Evolutionary conservation across 2,329 filamentous ascomycete species (phyloP), one percentile per base, ranked within the genome.

Genomic region (Periconia sp.): DNA sequence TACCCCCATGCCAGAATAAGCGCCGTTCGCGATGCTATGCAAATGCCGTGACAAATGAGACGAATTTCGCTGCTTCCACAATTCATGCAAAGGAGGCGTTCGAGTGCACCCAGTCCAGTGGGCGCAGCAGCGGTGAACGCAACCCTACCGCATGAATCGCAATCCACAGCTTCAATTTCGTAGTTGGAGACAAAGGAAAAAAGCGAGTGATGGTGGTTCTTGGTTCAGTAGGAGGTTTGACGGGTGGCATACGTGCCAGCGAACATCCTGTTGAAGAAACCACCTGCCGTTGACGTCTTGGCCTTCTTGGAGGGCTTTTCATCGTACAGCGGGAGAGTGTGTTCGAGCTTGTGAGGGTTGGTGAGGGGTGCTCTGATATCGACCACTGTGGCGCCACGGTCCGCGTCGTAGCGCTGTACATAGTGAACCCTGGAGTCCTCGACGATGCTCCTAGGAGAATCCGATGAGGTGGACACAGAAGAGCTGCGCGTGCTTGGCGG

Each of bases 401-500:
- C 73, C 42, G 64, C 59, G 60, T 78, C 76, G 68, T 76, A 77
- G 50, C 74, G 76, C 47, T 76, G 72, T 44, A 69, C 56, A 50
- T 68, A 56, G 11, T 69, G 69, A 54, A 70, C 64, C 57, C 17
- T 41, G 43, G 17, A n/a, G 15, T 73, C 69, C 18, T 72, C 68
- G 18, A 61, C 63, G 57, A 72, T 66, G 62, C 69, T 73, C 31
- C 62, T 58, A 40, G 73, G 69, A 14, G 69, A 74, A 43, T 66
- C 64, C 6, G 68, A 70, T 20, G 65, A 64, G 8, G 62, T 62
- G 8, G 70, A 72, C 49, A 65, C 63, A 1, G 70, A 70, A n/a
- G 69, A 71, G 65, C 70, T 73, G 54, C 72, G 71, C n/a, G 75
- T 76, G 17, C 75, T 76, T 9, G 78, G 76, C 55, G 78, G 78